These are phyloP conservation scores for Fraxinus platypoda DNA, from an alignment of 305 asterid genomes.

Conservation along the genomic window DNA sequence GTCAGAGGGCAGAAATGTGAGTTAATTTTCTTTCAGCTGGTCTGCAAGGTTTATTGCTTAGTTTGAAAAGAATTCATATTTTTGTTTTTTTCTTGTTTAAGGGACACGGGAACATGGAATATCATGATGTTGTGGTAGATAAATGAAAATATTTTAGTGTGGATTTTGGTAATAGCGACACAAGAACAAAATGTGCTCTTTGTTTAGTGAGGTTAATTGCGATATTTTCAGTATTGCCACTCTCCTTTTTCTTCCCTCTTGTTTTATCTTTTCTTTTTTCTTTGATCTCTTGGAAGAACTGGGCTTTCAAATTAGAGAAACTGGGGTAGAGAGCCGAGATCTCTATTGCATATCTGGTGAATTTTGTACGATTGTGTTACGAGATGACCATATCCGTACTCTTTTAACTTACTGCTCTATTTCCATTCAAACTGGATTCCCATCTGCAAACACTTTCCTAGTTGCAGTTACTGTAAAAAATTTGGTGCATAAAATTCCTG, in stretches of 20 bases:
- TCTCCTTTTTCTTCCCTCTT: not conserved
- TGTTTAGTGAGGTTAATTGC: not conserved
- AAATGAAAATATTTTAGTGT: not conserved
- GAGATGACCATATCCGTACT: not conserved
- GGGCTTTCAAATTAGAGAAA: not conserved
- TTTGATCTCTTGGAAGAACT: not conserved
- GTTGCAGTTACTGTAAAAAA: conserved; percentile 12
- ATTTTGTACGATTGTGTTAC: not conserved
- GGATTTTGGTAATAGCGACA: not conserved
- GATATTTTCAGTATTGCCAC: not conserved
- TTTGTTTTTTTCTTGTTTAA: not conserved
- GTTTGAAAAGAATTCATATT: not conserved
- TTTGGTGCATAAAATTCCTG: not conserved
- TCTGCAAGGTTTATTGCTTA: not conserved
- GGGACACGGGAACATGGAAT: not conserved
- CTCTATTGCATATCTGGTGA: not conserved
- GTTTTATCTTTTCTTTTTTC: not conserved
- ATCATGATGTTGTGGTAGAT: not conserved
- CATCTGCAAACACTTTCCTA: conserved; percentile 13
- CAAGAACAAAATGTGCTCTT: not conserved
- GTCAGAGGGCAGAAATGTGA: not conserved
- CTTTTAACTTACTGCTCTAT: not conserved
- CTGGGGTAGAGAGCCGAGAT: not conserved
- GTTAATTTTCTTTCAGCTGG: not conserved
- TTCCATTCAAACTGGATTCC: conserved; percentile 7